Percentiles rank a stretch among this genome's conserved stretches.
Conservation (phyloP, 2,329 filamentous ascomycete species). For the Talaromyces sp. region DNA sequence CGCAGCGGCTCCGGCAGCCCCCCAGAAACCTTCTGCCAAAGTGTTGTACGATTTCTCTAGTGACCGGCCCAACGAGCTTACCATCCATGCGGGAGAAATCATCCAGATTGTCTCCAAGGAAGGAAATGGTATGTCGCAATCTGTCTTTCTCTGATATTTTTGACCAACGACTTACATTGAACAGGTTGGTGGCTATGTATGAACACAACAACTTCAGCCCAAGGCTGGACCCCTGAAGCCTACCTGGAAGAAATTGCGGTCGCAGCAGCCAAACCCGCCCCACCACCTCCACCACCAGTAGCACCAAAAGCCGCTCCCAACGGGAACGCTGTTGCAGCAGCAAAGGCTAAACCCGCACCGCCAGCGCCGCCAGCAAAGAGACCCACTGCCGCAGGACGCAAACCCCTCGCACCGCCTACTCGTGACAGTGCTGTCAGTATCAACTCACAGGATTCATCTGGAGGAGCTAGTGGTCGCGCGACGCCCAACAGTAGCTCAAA, state of each 20-base stretch:
- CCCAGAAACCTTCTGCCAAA: constrained; percentile 75
- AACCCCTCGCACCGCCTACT: constrained; percentile 64
- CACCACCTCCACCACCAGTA: constrained; percentile 46
- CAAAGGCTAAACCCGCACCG: constrained; percentile 65
- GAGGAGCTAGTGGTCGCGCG: constrained; percentile 65
- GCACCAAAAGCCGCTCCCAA: constrained; percentile 64
- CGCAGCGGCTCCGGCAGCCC: constrained; percentile 54
- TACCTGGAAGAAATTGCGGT: constrained; percentile 77
- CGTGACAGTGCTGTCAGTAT: constrained; percentile 63
- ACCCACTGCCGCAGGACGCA: constrained; percentile 65
- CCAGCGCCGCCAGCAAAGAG: constrained; percentile 79
- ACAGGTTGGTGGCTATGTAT: constrained; percentile 91
- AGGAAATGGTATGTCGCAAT: constrained; percentile 81
- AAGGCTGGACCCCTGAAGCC: constrained; percentile 90
- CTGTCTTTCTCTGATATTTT: not conserved
- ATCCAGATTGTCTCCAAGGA: constrained; percentile 93
- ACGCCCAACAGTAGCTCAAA: constrained; percentile 61
- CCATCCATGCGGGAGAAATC: constrained; percentile 74
- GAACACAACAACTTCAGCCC: constrained; percentile 63
- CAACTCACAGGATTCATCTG: constrained; percentile 51
- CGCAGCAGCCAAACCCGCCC: constrained; percentile 59
- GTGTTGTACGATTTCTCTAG: constrained; percentile 90
- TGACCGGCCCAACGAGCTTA: constrained; percentile 80
- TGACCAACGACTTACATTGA: constrained; percentile 29
- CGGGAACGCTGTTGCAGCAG: constrained; percentile 41